Evolutionary conservation across 2,329 filamentous ascomycete species (phyloP).

Genomic region (Verticillium albo-atrum): DNA sequence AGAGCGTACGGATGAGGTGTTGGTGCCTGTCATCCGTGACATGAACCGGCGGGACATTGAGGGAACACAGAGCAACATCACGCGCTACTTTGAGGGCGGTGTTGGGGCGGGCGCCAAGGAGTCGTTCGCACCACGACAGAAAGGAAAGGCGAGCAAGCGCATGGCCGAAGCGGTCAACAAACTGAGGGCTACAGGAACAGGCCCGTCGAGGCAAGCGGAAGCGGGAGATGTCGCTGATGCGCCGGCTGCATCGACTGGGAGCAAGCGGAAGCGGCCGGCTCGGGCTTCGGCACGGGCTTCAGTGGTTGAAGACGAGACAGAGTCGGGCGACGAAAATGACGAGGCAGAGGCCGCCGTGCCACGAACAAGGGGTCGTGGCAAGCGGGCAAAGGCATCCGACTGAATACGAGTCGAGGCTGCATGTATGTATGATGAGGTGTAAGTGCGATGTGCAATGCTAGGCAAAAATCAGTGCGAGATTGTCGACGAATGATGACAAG

Average conservation of each 20-base stretch:
- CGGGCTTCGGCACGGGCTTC: background rate
- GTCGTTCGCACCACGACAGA: conserved; percentile 67
- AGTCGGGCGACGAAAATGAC: conserved; percentile 1
- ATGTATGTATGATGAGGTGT: background rate
- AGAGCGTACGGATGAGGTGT: conserved; percentile 89
- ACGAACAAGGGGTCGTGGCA: conserved; percentile 1
- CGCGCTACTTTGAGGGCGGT: conserved; percentile 77
- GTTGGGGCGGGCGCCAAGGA: conserved; percentile 64
- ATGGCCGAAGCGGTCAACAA: conserved; percentile 72
- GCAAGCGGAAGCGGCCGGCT: conserved; percentile 8
- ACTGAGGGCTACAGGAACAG: conserved; percentile 47
- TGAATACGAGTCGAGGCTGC: background rate
- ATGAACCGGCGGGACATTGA: conserved; percentile 88
- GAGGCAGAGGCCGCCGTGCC: background rate
- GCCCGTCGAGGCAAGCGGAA: no score
- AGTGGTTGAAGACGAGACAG: background rate
- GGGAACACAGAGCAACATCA: conserved; percentile 95
- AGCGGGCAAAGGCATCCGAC: conserved; percentile 8
- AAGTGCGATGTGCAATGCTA: background rate
- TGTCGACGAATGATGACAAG: background rate
- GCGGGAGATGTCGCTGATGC: background rate
- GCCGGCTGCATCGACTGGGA: background rate
- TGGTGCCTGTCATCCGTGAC: conserved; percentile 91
- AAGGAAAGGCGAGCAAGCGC: conserved; percentile 62
- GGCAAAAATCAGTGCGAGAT: background rate